phyloP scores from a whole-genome alignment of 306 rosid genomes.

The Dalbergia cochinchinensis region DNA sequence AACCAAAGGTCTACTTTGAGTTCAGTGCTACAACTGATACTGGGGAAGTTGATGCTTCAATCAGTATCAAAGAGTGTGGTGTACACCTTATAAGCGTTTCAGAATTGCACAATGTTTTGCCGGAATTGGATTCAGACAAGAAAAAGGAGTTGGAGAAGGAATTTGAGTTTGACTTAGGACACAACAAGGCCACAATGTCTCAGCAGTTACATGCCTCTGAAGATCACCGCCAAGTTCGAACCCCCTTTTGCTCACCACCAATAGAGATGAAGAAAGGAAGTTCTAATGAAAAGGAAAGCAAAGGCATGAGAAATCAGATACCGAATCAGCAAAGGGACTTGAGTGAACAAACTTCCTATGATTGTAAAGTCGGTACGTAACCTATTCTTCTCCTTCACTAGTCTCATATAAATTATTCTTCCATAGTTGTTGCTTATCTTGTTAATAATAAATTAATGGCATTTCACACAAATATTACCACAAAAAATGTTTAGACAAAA shows the following conservation, averaged over 20 bases:
- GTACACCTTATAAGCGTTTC: neutral
- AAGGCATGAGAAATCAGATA: neutral
- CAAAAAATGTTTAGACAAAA: no score
- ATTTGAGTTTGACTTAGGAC: neutral
- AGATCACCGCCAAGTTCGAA: no score
- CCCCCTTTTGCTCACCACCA: no score
- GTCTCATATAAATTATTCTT: neutral
- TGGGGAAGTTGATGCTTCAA: neutral
- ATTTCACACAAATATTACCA: neutral
- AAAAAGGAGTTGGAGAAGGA: neutral
- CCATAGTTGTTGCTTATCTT: neutral
- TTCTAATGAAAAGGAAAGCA: neutral
- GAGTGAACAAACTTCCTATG: neutral
- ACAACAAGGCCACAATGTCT: neutral
- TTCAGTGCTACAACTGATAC: neutral
- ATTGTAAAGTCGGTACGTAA: no score
- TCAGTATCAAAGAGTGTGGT: neutral
- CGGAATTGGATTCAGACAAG: neutral
- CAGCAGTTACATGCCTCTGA: no score
- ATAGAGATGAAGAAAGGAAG: neutral
- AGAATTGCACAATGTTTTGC: neutral
- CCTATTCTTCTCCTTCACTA: neutral
- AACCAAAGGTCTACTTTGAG: neutral
- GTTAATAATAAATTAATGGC: neutral
- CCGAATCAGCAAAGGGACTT: neutral